Evolutionary conservation across 2,329 filamentous ascomycete species (phyloP), one percentile per base, ranked within the genome.

Genomic region (Ophiostoma angusticollis): DNA sequence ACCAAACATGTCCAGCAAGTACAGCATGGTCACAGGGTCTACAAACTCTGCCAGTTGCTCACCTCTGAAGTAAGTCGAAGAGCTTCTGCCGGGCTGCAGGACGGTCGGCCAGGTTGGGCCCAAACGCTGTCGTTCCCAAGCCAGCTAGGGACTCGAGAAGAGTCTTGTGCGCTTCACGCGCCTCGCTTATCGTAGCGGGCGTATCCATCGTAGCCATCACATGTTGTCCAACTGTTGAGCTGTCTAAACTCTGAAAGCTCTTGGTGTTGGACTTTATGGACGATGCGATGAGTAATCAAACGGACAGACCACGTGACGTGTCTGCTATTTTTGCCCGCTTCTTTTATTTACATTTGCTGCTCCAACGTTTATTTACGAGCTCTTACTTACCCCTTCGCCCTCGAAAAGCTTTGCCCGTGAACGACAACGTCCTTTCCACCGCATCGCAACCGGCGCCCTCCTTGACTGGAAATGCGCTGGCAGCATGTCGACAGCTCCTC

Each of bases 41-140:
- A n/a, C n/a, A n/a, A n/a, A n/a, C n/a, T n/a, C n/a, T 7, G n/a
- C 19, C 14, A 12, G 2, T 13, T 21, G 21, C 59, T 48, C 59
- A 72, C 71, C 58, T 65, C 39, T 65, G 58, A 22, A 74, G 56
- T 31, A 73, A 53, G n/a, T 61, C 53, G 31, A 64, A 54, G 33
- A 72, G 70, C 37, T 64, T 60, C 28, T 52, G 49, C 9, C 61
- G 59, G 12, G 25, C 32, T 9, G 35, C 8, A 51, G 52, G 28
- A 14, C 35, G 18, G 51, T 47, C 7, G 52, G 49, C 30, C 9
- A 50, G 46, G 4, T 54, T 57, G 2, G 70, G 68, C 36, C 65
- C 57, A 41, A 70, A 74, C 1, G 70, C 70, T 30, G 60, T 64
- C 21, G 57, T 64, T 5, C 63, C 69, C 12, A 59, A 52, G n/a